Conservation (phyloP, 768 basidiomycete species). For the Calocybe indica region DNA sequence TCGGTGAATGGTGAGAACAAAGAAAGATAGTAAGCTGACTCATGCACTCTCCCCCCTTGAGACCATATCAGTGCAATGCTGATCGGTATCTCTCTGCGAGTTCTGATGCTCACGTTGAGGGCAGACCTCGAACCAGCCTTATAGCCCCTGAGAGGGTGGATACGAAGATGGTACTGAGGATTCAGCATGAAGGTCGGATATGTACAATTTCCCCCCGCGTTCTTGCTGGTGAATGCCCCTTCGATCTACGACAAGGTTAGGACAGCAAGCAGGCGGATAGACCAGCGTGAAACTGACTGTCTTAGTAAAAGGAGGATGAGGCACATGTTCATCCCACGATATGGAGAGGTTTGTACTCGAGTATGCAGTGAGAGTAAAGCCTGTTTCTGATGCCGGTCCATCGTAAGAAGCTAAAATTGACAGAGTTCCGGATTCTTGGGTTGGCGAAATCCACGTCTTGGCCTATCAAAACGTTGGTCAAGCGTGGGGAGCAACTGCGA, state of each 20-base stretch:
- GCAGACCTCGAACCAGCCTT: conserved; percentile 40
- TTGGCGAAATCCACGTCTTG: conserved; percentile 27
- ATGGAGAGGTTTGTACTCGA: conserved; percentile 29
- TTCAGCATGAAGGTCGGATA: conserved; percentile 83
- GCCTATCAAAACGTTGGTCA: conserved; percentile 18
- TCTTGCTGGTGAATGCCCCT: conserved; percentile 59
- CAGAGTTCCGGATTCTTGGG: conserved; percentile 33
- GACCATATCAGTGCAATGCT: conserved; percentile 75
- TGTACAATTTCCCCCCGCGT: conserved; percentile 79
- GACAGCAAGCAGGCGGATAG: background rate
- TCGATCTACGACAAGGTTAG: conserved; percentile 36
- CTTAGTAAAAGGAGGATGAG: conserved; percentile 31
- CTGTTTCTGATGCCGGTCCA: conserved; percentile 50
- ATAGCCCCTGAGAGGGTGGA: conserved; percentile 33
- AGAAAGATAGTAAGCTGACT: conserved; percentile 44
- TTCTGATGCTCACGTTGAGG: conserved; percentile 27
- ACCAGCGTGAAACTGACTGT: conserved; percentile 22
- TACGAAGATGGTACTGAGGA: conserved; percentile 75
- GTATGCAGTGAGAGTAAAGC: conserved; percentile 65
- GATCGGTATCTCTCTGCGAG: conserved; percentile 61
- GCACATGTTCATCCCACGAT: conserved; percentile 41
- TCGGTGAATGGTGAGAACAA: background rate
- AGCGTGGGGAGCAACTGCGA: background rate
- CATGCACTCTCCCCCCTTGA: conserved; percentile 63
- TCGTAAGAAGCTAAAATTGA: conserved; percentile 67